A percentile compares a stretch with the other conserved stretches of the same genome.
phyloP scores from a whole-genome alignment of 2,329 filamentous ascomycete genomes.

The Biscogniauxia marginata region DNA sequence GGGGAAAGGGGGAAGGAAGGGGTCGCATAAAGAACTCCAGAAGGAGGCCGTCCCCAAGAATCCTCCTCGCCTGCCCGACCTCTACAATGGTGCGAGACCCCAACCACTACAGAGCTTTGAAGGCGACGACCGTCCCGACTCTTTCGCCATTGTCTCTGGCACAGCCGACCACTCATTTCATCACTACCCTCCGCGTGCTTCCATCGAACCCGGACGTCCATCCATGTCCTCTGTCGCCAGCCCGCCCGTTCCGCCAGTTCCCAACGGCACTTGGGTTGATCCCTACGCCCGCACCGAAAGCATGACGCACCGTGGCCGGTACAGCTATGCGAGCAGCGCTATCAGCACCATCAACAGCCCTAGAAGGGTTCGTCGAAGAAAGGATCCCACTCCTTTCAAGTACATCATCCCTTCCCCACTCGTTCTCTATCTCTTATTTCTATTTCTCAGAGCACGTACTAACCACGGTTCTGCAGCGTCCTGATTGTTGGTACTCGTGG shows the following conservation, averaged over 20 bases:
- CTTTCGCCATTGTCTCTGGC: constrained; percentile 33
- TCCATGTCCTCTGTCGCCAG: constrained; percentile 46
- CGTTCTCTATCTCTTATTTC: not conserved
- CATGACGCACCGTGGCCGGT: constrained; percentile 94
- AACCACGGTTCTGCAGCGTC: constrained; percentile 56
- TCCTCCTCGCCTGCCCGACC: constrained; percentile 56
- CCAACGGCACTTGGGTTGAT: constrained; percentile 63
- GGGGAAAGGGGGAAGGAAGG: constrained; percentile 49
- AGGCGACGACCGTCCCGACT: constrained; percentile 34
- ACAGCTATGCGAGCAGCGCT: constrained; percentile 92
- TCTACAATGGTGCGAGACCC: constrained; percentile 40
- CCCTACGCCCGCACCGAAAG: constrained; percentile 84
- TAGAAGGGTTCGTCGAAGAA: constrained; percentile 85
- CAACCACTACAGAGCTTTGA: constrained; percentile 35
- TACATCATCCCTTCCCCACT: constrained; percentile 51
- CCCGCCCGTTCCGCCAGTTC: constrained; percentile 62
- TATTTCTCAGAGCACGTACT: constrained; percentile 7
- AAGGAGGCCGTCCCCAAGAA: constrained; percentile 53
- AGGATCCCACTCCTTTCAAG: constrained; percentile 98
- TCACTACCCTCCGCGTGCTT: constrained; percentile 42
- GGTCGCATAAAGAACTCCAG: constrained; percentile 48
- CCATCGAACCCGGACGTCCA: constrained; percentile 51
- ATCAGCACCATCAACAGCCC: constrained; percentile 92
- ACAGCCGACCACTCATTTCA: constrained; percentile 34
- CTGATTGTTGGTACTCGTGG: constrained; percentile 84